Base-by-base conservation (phyloP, 495 filamentous ascomycete genomes). In the Melanomma pulvis-pyrius region DNA sequence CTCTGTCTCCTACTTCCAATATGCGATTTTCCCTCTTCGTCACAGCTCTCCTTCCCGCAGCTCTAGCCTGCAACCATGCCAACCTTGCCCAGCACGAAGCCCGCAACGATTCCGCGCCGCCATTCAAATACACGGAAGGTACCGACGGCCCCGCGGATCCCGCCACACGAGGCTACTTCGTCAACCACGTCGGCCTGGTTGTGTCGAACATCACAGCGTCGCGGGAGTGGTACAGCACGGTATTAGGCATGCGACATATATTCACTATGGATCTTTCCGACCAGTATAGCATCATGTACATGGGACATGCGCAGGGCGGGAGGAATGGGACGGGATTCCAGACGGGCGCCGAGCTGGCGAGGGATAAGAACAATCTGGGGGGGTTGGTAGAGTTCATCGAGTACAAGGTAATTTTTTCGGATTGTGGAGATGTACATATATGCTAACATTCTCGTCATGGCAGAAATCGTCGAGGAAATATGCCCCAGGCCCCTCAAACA, bases 171-270 rank as follows among this genome's bases (percentile, higher is more conserved):
- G 70, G 74, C 60, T 82, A 78, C 75, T 76, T 74, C 57, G 70
- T 82, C 19, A 82, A 82, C 71, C 81, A 83, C 67, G 59, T 78
- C 60, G 76, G 78, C 60, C 70, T 83, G 57, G 73, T 76, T 56
- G 78, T 81, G 50, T 68, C 65, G 12, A 34, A 34, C 30, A 34
- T 34, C 30, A 34, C 30, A 12, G 30, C 30, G 52, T 79, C 76
- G 8, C 71, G 80, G 0, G 68, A 78, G 64, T 83, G 82, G 75
- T 83, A 83, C 59, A 72, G 77, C 51, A 65, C 79, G 48, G 74
- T 81, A 13, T 74, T 83, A 50, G 81, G 81, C 56, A 79, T 83
- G 76, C 80, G 80, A 22, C 72, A 78, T 12, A 69, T 82, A 46
- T 83, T 80, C 71, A 79, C 77, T 15, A 65, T 70, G 29, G 46